Conservation (phyloP, 2,329 filamentous ascomycete species). For the Blastomyces silverae region DNA sequence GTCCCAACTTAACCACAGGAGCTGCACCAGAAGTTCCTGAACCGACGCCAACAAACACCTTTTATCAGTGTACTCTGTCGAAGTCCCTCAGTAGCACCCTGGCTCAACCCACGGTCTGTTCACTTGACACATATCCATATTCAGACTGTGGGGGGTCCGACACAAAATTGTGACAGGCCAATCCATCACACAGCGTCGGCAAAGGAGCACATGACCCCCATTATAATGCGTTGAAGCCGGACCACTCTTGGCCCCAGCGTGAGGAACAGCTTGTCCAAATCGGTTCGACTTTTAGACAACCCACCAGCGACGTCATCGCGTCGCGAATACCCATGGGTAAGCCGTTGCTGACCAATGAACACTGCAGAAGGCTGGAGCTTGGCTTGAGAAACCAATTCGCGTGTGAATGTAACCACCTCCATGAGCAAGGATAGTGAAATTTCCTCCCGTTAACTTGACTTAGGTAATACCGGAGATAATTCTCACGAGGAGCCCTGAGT, state of each 20-base stretch:
- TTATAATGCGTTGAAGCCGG: neutral
- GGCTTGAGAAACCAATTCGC: neutral
- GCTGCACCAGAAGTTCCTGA: neutral
- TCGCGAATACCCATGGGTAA: neutral
- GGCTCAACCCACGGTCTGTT: neutral
- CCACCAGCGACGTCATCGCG: constrained; percentile 3
- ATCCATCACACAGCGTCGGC: neutral
- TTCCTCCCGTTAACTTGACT: neutral
- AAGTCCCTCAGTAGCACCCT: neutral
- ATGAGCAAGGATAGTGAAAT: neutral
- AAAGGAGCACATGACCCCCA: constrained; percentile 4
- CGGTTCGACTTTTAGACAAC: neutral
- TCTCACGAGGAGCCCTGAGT: neutral
- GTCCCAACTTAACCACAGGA: neutral
- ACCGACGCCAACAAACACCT: neutral
- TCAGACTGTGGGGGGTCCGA: neutral
- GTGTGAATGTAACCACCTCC: neutral
- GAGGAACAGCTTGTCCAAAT: neutral
- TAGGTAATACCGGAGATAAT: neutral
- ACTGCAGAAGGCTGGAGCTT: neutral
- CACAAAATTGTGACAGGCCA: neutral
- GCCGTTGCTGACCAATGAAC: neutral
- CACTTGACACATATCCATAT: neutral
- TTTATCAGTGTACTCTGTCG: neutral
- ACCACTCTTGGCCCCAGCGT: neutral